These are phyloP conservation scores for Rhizopus stolonifer DNA, from an alignment of 371 early-diverging fungal species.

Conservation along the genomic window DNA sequence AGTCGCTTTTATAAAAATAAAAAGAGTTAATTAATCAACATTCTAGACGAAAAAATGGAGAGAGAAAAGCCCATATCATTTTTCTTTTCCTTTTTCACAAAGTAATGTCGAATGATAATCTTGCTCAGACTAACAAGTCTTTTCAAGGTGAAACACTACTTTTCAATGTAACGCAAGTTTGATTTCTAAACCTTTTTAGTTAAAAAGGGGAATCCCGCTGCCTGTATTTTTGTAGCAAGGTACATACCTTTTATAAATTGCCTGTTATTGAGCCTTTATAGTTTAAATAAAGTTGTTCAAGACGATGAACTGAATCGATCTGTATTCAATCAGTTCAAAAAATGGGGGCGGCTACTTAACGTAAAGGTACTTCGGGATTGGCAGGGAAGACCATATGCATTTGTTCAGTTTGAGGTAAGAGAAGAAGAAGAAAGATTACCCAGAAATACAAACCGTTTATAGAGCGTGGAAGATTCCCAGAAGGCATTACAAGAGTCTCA, in stretches of 20 bases:
- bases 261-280: neutral
- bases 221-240: conserved; percentile 63
- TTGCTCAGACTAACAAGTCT: neutral
- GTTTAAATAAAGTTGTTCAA: conserved; percentile 14
- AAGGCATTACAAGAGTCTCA: conserved; percentile 68
- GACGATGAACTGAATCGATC: conserved; percentile 53
- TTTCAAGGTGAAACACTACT: neutral
- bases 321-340: conserved; percentile 63
- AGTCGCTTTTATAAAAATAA: no score
- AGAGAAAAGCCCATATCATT: no score
- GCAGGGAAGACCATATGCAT: conserved; percentile 80
- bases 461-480: conserved; percentile 52
- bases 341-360: conserved; percentile 69
- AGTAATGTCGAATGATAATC: no score
- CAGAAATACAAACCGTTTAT: neutral
- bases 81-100: neutral
- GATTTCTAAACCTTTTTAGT: neutral
- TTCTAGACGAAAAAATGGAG: no score
- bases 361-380: conserved; percentile 83
- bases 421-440: neutral
- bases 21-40: no score
- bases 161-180: neutral
- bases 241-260: no score
- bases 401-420: conserved; percentile 77
- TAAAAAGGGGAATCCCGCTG: conserved; percentile 43